Evolutionary conservation across 331 rosid genomes (phyloP).

Genomic region (Erythrophleum ivorense): DNA sequence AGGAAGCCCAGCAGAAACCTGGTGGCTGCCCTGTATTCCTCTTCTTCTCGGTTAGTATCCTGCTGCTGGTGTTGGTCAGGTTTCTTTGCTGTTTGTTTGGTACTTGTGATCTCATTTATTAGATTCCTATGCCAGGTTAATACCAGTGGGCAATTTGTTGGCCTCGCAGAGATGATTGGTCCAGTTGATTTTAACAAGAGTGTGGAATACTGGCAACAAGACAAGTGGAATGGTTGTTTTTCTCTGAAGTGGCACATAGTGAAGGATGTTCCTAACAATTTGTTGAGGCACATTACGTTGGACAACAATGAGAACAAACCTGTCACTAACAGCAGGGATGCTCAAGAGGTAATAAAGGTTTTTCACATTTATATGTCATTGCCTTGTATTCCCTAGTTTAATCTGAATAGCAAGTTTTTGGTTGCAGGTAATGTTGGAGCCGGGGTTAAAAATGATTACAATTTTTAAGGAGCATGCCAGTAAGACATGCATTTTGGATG

Average conservation of each 20-base stretch:
- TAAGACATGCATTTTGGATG: conserved; percentile 30
- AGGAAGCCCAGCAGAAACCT: conserved; percentile 26
- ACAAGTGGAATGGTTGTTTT: conserved; percentile 32
- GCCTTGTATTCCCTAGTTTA: background rate
- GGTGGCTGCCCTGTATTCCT: conserved; percentile 26
- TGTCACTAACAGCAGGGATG: conserved; percentile 24
- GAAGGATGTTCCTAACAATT: conserved; percentile 29
- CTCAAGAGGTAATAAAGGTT: conserved; percentile 4
- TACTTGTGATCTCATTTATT: background rate
- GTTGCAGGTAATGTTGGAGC: conserved; percentile 25
- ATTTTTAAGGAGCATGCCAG: conserved; percentile 13
- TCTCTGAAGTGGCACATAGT: conserved; percentile 23
- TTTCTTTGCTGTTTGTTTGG: background rate
- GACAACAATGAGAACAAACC: conserved; percentile 30
- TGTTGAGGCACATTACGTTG: conserved; percentile 30
- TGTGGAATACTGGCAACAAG: conserved; percentile 29
- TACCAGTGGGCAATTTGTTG: conserved; percentile 30
- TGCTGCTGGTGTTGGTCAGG: background rate
- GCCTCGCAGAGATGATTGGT: conserved; percentile 28
- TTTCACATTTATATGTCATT: background rate
- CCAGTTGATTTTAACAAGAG: conserved; percentile 25
- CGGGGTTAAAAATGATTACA: background rate
- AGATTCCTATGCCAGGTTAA: conserved; percentile 11
- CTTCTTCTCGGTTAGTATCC: conserved; percentile 19
- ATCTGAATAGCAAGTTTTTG: background rate